Conservation (phyloP, 139 green algal genomes). For the Mesotaenium endlicherianum region DNA sequence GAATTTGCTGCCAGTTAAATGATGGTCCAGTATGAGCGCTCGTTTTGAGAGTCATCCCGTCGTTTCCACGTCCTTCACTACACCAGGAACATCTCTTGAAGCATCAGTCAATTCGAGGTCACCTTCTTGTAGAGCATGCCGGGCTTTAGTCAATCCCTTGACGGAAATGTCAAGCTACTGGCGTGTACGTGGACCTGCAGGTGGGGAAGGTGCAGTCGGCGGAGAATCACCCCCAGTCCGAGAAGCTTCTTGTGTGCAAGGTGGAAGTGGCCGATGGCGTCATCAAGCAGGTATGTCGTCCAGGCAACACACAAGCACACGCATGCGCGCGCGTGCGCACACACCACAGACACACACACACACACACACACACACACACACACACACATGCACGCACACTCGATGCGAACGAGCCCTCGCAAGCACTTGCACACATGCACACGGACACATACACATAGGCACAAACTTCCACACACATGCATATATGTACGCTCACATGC, state of each 20-base stretch:
- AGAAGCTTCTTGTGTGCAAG: constrained; percentile 47
- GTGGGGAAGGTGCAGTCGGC: constrained; percentile 26
- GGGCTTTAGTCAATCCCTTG: constrained; percentile 1
- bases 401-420: background rate
- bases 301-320: background rate
- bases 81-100: background rate
- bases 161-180: too few relatives aligned
- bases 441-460: too few relatives aligned
- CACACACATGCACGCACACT: background rate
- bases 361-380: background rate
- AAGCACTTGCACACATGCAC: background rate
- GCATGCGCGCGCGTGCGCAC: background rate
- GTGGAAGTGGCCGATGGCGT: constrained; percentile 29
- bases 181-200: background rate
- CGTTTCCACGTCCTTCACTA: background rate
- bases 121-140: background rate
- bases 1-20: background rate
- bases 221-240: constrained; percentile 34
- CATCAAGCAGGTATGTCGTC: constrained; percentile 10
- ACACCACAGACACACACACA: background rate
- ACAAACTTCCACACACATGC: too few relatives aligned
- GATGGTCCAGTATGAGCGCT: background rate
- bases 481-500: background rate
- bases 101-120: background rate
- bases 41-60: background rate